These are phyloP conservation scores for Heimioporus sp. DNA, from an alignment of 768 basidiomycete species.

Conservation along the genomic window DNA sequence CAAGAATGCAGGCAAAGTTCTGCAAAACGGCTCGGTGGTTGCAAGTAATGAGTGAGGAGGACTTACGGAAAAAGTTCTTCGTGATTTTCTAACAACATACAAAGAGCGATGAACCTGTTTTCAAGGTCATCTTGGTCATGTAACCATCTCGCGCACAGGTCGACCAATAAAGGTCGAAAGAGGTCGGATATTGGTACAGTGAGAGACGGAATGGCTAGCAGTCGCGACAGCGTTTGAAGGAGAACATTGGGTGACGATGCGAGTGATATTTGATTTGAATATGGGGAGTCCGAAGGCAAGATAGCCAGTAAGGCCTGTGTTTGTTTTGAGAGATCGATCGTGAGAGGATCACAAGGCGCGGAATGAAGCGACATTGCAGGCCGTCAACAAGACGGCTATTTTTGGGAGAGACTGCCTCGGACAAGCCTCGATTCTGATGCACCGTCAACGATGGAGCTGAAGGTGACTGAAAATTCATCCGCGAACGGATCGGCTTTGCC, in stretches of 20 bases:
- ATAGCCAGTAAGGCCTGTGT: conserved; percentile 43
- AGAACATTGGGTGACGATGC: conserved; percentile 41
- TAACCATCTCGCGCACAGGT: conserved; percentile 83
- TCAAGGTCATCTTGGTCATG: conserved; percentile 47
- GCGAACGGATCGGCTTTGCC: too few relatives aligned
- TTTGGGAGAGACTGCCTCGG: background rate
- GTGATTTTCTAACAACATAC: conserved; percentile 62
- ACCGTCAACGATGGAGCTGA: too few relatives aligned
- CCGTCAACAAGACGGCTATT: background rate
- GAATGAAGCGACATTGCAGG: conserved; percentile 9
- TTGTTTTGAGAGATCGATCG: conserved; percentile 57
- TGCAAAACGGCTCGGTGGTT: conserved; percentile 24
- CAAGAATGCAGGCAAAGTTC: conserved; percentile 56
- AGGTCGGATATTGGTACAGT: conserved; percentile 59
- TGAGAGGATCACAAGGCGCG: conserved; percentile 50
- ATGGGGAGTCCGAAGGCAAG: conserved; percentile 42
- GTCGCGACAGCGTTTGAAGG: conserved; percentile 53
- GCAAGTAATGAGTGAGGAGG: background rate
- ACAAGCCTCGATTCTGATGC: conserved; percentile 4
- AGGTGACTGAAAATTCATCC: too few relatives aligned
- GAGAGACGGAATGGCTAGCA: conserved; percentile 59
- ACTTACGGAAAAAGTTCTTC: conserved; percentile 73
- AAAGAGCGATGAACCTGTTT: conserved; percentile 58
- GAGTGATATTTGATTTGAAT: conserved; percentile 37
- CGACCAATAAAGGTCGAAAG: conserved; percentile 76